Evolutionary conservation across 495 filamentous ascomycete genomes (phyloP).

Genomic region (Aspergillus avenaceus): DNA sequence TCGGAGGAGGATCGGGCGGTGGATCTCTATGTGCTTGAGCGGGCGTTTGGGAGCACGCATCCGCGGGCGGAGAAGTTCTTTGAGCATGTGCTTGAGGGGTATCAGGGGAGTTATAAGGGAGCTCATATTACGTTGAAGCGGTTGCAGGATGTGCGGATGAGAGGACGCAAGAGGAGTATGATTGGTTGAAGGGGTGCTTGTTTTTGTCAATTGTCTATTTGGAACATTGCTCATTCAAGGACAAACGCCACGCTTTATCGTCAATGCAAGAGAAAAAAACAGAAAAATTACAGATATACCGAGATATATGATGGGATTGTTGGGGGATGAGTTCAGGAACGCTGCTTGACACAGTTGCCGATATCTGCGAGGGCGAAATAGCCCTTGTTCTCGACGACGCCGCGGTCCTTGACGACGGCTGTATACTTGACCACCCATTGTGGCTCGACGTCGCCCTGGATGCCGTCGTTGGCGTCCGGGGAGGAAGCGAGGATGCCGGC

Average conservation of each 20-base stretch:
- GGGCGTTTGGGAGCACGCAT: slow-evolving; percentile 95
- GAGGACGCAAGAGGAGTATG: slow-evolving; percentile 98
- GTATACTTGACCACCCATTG: slow-evolving; percentile 98
- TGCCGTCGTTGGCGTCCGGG: slow-evolving; percentile 37
- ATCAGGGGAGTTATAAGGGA: slow-evolving; percentile 56
- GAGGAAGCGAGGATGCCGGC: slow-evolving; percentile 61
- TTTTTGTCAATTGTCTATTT: slow-evolving; percentile 7
- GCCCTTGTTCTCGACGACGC: slow-evolving; percentile 97
- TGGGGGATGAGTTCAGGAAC: slow-evolving; percentile 5
- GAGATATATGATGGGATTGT: not conserved
- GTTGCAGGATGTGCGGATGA: slow-evolving; percentile 89
- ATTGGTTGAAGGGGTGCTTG: slow-evolving; percentile 56
- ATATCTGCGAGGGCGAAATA: slow-evolving; percentile 86
- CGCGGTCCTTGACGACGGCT: slow-evolving; percentile 92
- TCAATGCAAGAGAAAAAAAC: slow-evolving; percentile 4
- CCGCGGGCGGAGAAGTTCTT: slow-evolving; percentile 80
- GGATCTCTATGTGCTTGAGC: slow-evolving; percentile 93
- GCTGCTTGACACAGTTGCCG: slow-evolving; percentile 35
- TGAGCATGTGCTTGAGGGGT: slow-evolving; percentile 55
- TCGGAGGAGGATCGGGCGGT: slow-evolving; percentile 93
- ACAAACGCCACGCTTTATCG: slow-evolving; percentile 34
- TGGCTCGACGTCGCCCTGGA: slow-evolving; percentile 74
- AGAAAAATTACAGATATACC: slow-evolving; percentile 7
- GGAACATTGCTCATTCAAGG: slow-evolving; percentile 16
- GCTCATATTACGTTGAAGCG: slow-evolving; percentile 62